Evolutionary conservation across 495 filamentous ascomycete species (phyloP), one percentile per base, ranked within the genome.

Genomic region (Annulohypoxylon nitens): DNA sequence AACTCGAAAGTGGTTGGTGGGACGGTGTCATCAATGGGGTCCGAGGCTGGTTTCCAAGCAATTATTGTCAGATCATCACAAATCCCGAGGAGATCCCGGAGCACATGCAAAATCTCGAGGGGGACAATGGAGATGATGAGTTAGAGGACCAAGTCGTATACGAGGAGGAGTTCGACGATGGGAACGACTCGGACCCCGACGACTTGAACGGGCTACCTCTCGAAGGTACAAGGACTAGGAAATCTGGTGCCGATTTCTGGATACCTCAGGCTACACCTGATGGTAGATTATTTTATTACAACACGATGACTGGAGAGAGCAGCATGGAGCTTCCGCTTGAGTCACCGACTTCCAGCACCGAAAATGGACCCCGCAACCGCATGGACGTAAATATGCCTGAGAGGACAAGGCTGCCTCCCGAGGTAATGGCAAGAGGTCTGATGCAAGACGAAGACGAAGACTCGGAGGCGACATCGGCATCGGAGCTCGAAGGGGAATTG

Each of bases 1-100:
- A 97, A 81, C 86, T 99, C 47, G 97, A 98, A 76, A 98, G 94
- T 70, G 96, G 96, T 8, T 99, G 96, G 96, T 99, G 96, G 96
- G 96, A 99, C 82, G 96, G 96, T 9, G 93, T 98, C 43, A 95
- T 98, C 78, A 91, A 95, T 69, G 94, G 92, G 51, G 90, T 95
- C 66, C 90, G 96, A 72, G 96, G 96, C 63, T 99, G 96, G 96
- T 99, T 99, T 83, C 96, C 96, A 7, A 98, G 96, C 86, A 99
- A 99, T 79, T 99, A 99, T 82, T 98, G 96, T 82, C 88, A 91
- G 61, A 88, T 96, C 45, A 92, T 98, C 75, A 83, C 90, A 23
- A 92, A 90, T 75, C 86, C 88, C 47, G 89, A 92, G 55, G 93
- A 97, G 66, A 65, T 84, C 26, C 85, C 83, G 45, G 87, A 86